phyloP scores from a whole-genome alignment of 441 rosid genomes.

The Syzygium syzygioides region DNA sequence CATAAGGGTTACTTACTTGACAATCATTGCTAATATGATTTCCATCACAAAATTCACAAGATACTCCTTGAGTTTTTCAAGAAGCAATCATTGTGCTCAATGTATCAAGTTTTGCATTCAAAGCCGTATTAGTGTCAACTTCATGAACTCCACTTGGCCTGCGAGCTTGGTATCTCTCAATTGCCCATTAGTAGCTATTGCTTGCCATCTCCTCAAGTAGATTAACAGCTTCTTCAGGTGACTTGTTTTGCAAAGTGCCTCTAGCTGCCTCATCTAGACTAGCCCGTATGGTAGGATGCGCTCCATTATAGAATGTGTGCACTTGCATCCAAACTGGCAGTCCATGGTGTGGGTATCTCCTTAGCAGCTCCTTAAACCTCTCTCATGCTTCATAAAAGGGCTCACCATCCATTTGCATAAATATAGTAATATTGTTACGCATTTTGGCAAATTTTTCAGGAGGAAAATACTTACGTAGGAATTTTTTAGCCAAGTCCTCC shows the following conservation, averaged over 20 bases:
- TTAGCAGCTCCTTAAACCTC: neutral
- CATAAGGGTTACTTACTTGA: neutral
- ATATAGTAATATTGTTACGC: neutral
- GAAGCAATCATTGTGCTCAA: neutral
- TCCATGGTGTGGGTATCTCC: neutral
- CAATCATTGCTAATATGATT: neutral
- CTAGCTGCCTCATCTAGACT: neutral
- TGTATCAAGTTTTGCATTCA: neutral
- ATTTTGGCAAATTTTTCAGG: neutral
- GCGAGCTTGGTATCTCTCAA: neutral
- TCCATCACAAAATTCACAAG: neutral
- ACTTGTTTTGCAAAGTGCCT: neutral
- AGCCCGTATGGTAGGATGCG: no score
- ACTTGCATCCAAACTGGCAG: no score
- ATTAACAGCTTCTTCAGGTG: neutral
- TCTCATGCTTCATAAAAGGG: neutral
- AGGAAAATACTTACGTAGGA: neutral
- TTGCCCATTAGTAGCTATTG: neutral
- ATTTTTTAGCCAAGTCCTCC: neutral
- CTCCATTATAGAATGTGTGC: no score
- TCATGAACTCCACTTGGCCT: neutral
- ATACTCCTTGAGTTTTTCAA: neutral
- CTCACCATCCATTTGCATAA: neutral
- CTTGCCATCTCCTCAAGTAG: neutral
- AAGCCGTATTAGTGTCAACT: neutral